Evolutionary conservation across 768 basidiomycete genomes (phyloP).

Genomic region (Boletus bicolor): DNA sequence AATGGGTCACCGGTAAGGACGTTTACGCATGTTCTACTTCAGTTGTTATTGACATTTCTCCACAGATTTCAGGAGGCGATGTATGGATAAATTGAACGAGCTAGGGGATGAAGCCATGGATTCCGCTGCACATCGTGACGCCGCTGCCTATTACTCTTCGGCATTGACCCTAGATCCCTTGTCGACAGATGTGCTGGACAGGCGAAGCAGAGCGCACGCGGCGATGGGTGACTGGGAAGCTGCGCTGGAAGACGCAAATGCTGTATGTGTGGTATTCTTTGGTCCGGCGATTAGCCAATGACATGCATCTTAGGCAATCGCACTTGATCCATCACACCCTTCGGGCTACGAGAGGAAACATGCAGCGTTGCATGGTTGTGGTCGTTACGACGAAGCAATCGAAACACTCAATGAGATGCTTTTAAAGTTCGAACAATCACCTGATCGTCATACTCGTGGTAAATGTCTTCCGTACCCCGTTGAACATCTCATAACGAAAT

Average conservation of each 20-base stretch:
- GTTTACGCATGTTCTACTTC: not conserved
- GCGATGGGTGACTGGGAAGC: not conserved
- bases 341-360: conserved; percentile 10
- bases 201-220: conserved; percentile 8
- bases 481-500: not conserved
- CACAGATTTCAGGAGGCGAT: conserved; percentile 11
- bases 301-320: conserved; percentile 8
- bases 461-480: not conserved
- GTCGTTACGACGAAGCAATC: conserved; percentile 19
- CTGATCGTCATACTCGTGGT: conserved; percentile 2
- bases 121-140: conserved; percentile 5
- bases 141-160: conserved; percentile 8
- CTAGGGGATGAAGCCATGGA: conserved; percentile 3
- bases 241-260: conserved; percentile 9
- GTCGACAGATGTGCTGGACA: not conserved
- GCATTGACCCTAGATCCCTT: conserved; percentile 4
- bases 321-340: conserved; percentile 9
- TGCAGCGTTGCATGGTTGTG: conserved; percentile 11
- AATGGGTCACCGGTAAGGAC: conserved; percentile 8
- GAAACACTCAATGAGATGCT: conserved; percentile 5
- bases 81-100: conserved; percentile 7
- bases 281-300: not conserved
- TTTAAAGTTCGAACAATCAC: conserved; percentile 1
- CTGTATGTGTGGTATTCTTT: conserved; percentile 5
- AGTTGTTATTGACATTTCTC: not conserved